A percentile compares a stretch with the other conserved stretches of the same genome.
Evolutionary conservation across 768 basidiomycete genomes (phyloP).

Genomic region (Chalciporus sphaerocephalus): DNA sequence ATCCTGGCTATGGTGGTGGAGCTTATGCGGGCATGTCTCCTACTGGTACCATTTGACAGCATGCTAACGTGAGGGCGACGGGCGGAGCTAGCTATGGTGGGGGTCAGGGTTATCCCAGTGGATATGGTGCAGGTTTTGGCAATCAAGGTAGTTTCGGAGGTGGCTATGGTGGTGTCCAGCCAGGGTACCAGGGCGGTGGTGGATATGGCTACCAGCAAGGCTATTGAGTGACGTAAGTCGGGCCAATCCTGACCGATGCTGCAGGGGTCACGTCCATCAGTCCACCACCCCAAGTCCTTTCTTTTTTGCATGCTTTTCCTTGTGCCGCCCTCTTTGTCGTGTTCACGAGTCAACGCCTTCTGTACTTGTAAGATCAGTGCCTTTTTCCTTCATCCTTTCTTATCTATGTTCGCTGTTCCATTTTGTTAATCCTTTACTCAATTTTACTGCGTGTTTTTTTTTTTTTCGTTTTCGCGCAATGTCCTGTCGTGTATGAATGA

Average conservation of each 20-base stretch:
- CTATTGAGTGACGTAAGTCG: conserved; percentile 22
- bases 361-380: conserved; percentile 21
- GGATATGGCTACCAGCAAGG: conserved; percentile 28
- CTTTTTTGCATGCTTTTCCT: conserved; percentile 1
- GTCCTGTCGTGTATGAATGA: conserved; percentile 12
- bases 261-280: neutral
- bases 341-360: conserved; percentile 7
- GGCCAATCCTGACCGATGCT: neutral
- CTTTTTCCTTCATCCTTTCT: neutral
- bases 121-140: conserved; percentile 25
- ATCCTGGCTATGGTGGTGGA: conserved; percentile 34
- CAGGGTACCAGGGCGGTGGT: conserved; percentile 21
- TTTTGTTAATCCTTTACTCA: neutral
- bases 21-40: conserved; percentile 20
- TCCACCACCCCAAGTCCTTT: neutral
- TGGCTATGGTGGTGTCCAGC: conserved; percentile 12
- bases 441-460: neutral
- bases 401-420: neutral
- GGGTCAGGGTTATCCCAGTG: conserved; percentile 26
- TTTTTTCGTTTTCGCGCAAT: neutral
- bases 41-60: neutral
- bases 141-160: conserved; percentile 11
- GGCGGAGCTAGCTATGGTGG: conserved; percentile 30
- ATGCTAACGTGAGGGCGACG: conserved; percentile 21
- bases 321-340: neutral